Percentiles rank a stretch among this genome's conserved stretches.
These are phyloP conservation scores for Candida parachauliodes DNA, from an alignment of 805 yeast genomes.

Conservation along the genomic window DNA sequence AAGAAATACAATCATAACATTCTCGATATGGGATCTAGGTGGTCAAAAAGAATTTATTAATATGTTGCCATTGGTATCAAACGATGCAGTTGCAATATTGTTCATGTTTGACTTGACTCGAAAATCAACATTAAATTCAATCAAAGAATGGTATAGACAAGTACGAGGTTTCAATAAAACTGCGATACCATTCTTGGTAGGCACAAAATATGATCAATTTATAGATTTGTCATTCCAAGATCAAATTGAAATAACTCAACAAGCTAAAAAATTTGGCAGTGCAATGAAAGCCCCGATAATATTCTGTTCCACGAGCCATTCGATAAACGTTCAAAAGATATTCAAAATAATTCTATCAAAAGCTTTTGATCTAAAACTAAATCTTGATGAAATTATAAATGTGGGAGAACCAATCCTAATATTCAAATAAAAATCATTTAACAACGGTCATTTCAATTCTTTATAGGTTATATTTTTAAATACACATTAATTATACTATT, in stretches of 20 bases:
- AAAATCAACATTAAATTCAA: conserved; percentile 77
- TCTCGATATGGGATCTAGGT: conserved; percentile 93
- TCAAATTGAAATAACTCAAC: conserved; percentile 78
- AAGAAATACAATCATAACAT: conserved; percentile 81
- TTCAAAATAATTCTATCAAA: conserved; percentile 87
- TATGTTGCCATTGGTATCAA: conserved; percentile 89
- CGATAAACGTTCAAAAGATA: conserved; percentile 89
- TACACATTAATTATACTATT: not conserved
- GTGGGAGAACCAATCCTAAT: conserved; percentile 90
- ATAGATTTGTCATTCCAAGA: conserved; percentile 74
- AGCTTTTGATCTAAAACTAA: conserved; percentile 81
- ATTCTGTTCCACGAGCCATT: conserved; percentile 87
- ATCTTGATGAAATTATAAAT: conserved; percentile 76
- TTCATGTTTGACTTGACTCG: conserved; percentile 88
- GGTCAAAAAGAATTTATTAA: conserved; percentile 94
- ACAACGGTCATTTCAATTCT: not conserved
- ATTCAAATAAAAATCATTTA: conserved; percentile 36
- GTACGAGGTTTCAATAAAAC: conserved; percentile 85
- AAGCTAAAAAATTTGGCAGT: conserved; percentile 78
- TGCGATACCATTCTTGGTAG: conserved; percentile 87
- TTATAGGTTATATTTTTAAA: not conserved
- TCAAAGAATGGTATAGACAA: conserved; percentile 93
- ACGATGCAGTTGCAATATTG: conserved; percentile 87
- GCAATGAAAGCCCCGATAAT: conserved; percentile 86
- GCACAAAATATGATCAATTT: conserved; percentile 90